These are phyloP conservation scores for Cercospora brassicicola DNA, from an alignment of 2,329 filamentous ascomycete species.

Conservation along the genomic window DNA sequence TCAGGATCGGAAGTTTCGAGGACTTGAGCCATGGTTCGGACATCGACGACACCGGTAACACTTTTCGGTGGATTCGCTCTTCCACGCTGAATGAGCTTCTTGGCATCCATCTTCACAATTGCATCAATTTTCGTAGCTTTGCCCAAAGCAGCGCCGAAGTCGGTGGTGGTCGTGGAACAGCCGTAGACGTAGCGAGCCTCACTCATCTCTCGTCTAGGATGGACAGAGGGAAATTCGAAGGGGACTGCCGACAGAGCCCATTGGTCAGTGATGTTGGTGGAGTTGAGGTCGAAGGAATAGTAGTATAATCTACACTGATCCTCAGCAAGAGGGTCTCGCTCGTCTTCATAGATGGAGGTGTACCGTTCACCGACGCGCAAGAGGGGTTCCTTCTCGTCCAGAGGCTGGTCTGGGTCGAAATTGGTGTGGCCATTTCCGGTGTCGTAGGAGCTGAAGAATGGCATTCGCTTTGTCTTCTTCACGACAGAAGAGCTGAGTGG, in stretches of 20 bases:
- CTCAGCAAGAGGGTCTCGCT: conserved; percentile 48
- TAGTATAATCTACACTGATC: conserved; percentile 71
- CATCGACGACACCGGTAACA: conserved; percentile 64
- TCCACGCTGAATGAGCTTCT: conserved; percentile 56
- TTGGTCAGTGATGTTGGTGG: conserved; percentile 56
- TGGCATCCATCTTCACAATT: conserved; percentile 62
- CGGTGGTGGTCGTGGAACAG: conserved; percentile 59
- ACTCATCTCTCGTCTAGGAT: conserved; percentile 57
- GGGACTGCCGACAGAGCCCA: conserved; percentile 65
- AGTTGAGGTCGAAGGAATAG: conserved; percentile 59
- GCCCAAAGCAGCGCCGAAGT: conserved; percentile 62
- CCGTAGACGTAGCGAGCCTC: conserved; percentile 64
- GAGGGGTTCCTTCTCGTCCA: conserved; percentile 34
- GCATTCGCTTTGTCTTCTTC: conserved; percentile 41
- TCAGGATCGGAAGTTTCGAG: conserved; percentile 44
- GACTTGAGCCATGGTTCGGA: conserved; percentile 55
- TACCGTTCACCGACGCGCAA: conserved; percentile 22
- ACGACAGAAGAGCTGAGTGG: conserved; percentile 37
- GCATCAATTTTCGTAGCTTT: conserved; percentile 66
- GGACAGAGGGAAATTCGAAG: conserved; percentile 67
- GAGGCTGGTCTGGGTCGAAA: conserved; percentile 34
- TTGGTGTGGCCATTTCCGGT: conserved; percentile 33
- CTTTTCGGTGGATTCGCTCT: conserved; percentile 37
- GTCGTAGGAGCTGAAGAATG: conserved; percentile 51
- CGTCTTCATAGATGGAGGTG: conserved; percentile 15